Evolutionary conservation across 768 basidiomycete species (phyloP), one percentile per base, ranked within the genome.

Genomic region (Podaxis carcinomalis): DNA sequence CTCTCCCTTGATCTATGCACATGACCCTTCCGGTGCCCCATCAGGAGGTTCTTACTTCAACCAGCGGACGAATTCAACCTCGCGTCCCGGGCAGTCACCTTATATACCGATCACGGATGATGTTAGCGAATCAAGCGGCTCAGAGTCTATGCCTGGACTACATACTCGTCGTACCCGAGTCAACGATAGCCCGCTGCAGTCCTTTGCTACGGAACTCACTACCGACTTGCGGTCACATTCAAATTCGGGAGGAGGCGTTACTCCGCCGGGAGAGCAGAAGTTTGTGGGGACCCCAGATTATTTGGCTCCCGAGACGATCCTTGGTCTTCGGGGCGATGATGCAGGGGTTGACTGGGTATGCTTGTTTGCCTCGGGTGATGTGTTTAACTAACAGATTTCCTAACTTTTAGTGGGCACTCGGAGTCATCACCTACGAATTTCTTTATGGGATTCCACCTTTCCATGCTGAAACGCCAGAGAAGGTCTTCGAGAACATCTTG

Each of bases 211-310:
- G 16, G 93, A 93, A 70, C 77, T 93, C 60, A 90, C 91, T 4
- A 93, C 84, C 13, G 90, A 93, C 70, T 76, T 93, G 39, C 84
- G 91, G 27, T 92, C 91, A 32, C 88, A 94, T 74, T 87, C 86
- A 13, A 82, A 78, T 59, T 83, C 83, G 19, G 81, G 82, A 36
- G 77, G 80, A 16, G 79, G 83, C 25, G 79, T 82, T 5, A 90
- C 91, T 1, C 89, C 91, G 19, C 87, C 88, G 16, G 87, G 88
- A 16, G 92, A 94, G 62, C 92, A 94, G 75, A 93, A 93, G 74
- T 95, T 98, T 68, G 96, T 96, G 25, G 96, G 96, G 21, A 99
- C 96, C 3, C 96, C 96, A 3, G 96, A 99, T 72, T 99, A 99
- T 72, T 83, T 98, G 46, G 95, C 95, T 13, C 95, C 95, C 1